phyloP scores from a whole-genome alignment of 1,284 basidiomycete species.

The Trichosporon sp. region DNA sequence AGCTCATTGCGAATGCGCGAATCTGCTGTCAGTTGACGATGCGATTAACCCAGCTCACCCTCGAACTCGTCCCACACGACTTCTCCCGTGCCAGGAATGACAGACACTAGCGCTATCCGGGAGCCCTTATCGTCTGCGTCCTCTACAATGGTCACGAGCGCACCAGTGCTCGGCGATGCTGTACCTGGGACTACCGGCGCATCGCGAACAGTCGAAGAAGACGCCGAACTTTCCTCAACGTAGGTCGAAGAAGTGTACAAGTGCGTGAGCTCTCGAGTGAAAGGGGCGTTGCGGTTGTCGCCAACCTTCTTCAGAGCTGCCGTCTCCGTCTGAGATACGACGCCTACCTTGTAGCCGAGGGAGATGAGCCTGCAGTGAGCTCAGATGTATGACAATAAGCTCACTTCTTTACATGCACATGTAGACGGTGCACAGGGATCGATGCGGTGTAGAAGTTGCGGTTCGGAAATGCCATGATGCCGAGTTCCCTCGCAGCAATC shows the following conservation, averaged over 20 bases:
- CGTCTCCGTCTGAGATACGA: slow-evolving; percentile 90
- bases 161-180: slow-evolving; percentile 50
- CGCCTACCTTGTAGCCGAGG: slow-evolving; percentile 85
- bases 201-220: slow-evolving; percentile 46
- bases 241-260: slow-evolving; percentile 71
- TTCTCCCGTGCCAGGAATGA: slow-evolving; percentile 85
- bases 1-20: slow-evolving; percentile 81
- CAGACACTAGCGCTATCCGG: slow-evolving; percentile 72
- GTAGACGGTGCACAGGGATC: slow-evolving; percentile 76
- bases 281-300: slow-evolving; percentile 78
- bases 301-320: slow-evolving; percentile 91
- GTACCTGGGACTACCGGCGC: slow-evolving; percentile 44
- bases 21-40: slow-evolving; percentile 60
- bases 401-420: slow-evolving; percentile 86
- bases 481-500: slow-evolving; percentile 77
- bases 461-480: slow-evolving; percentile 63
- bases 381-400: slow-evolving; percentile 31
- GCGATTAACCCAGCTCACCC: slow-evolving; percentile 58
- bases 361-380: slow-evolving; percentile 68
- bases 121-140: slow-evolving; percentile 65
- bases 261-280: slow-evolving; percentile 76
- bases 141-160: slow-evolving; percentile 66
- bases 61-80: slow-evolving; percentile 90
- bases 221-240: slow-evolving; percentile 52
- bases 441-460: slow-evolving; percentile 82